Conservation (phyloP, 2,329 filamentous ascomycete species). For the Sordariomycetes sp. region DNA sequence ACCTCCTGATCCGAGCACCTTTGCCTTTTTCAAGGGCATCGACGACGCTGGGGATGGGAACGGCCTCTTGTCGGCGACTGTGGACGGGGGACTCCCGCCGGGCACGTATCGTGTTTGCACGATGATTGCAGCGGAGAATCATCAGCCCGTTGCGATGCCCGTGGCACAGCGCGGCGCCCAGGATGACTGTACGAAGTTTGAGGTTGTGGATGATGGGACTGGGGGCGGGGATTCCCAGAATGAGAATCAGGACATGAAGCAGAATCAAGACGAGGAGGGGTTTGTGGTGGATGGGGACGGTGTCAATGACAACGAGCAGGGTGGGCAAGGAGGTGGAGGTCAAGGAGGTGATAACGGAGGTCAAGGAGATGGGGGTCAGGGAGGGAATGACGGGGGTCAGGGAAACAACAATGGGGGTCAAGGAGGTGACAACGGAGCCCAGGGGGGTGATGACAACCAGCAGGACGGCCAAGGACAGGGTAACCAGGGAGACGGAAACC, state of each 20-base stretch:
- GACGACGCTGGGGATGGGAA: conserved; percentile 37
- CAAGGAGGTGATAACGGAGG: neutral
- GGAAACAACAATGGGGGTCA: conserved; percentile 9
- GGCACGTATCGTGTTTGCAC: conserved; percentile 41
- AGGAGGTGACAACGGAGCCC: no score
- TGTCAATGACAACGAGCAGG: neutral
- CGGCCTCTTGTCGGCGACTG: conserved; percentile 29
- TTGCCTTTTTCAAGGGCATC: conserved; percentile 49
- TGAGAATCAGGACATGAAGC: neutral
- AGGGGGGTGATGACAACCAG: no score
- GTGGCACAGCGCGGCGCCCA: conserved; percentile 41
- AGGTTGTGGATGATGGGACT: conserved; percentile 15
- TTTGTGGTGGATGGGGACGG: conserved; percentile 1
- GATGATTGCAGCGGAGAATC: conserved; percentile 37
- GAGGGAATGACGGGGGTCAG: conserved; percentile 10
- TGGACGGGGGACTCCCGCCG: conserved; percentile 31
- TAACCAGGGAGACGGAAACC: no score
- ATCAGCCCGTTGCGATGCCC: conserved; percentile 48
- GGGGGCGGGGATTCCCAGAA: neutral
- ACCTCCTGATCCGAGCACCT: conserved; percentile 24
- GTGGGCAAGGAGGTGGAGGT: neutral
- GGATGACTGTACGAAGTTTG: conserved; percentile 40
- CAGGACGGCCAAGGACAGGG: no score
- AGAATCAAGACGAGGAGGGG: conserved; percentile 1
- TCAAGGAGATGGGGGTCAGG: neutral